Evolutionary conservation across 2,329 filamentous ascomycete species (phyloP).

Genomic region (Fusarium napiforme): DNA sequence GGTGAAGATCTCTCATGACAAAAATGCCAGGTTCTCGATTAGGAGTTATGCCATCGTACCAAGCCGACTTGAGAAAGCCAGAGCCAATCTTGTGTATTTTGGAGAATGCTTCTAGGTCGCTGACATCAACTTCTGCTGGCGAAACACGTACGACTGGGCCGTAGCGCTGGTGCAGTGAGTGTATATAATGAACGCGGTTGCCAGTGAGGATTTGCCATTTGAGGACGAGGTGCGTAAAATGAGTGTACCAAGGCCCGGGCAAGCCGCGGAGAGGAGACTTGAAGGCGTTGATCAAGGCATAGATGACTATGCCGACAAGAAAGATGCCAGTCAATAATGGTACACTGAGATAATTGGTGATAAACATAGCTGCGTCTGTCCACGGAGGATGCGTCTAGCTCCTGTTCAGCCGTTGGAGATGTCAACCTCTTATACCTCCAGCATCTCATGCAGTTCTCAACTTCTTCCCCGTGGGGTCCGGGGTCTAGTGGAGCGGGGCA

Average conservation of each 20-base stretch:
- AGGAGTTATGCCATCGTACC: slow-evolving; percentile 7
- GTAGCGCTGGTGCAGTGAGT: background rate
- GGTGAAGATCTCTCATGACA: slow-evolving; percentile 15
- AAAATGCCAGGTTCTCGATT: slow-evolving; percentile 4
- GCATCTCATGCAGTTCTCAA: too few relatives aligned
- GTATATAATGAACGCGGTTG: slow-evolving; percentile 11
- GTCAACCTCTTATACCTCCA: background rate
- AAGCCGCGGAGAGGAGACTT: background rate
- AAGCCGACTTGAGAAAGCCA: slow-evolving; percentile 21
- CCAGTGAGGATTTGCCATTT: slow-evolving; percentile 8
- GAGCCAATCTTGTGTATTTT: slow-evolving; percentile 29
- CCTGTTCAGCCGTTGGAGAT: fast-evolving
- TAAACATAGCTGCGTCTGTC: fast-evolving
- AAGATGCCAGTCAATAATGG: background rate
- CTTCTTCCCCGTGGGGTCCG: background rate
- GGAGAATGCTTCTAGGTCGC: slow-evolving; percentile 8
- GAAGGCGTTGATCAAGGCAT: background rate
- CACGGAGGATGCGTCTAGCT: fast-evolving
- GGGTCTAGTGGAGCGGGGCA: background rate
- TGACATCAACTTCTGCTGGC: slow-evolving; percentile 1
- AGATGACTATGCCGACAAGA: background rate
- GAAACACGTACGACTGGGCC: background rate
- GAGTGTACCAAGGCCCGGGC: slow-evolving; percentile 20
- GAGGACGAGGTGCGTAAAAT: slow-evolving; percentile 6
- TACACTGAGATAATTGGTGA: fast-evolving